A percentile compares a stretch with the other conserved stretches of the same genome.
phyloP scores from a whole-genome alignment of 345 rosid genomes.

The Populus ilicifolia region DNA sequence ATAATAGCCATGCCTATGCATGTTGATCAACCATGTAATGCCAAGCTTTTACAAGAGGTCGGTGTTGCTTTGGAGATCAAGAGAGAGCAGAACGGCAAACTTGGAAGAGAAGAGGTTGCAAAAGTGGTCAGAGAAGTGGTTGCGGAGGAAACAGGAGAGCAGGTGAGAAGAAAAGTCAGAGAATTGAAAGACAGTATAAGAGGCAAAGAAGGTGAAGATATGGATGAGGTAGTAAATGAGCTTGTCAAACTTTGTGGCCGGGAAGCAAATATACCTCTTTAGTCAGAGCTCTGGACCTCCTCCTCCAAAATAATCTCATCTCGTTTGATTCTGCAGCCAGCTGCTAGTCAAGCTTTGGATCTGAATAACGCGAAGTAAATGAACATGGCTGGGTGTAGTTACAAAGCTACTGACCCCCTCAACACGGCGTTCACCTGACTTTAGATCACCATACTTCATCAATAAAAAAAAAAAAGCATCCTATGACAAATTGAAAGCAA shows the following conservation, averaged over 20 bases:
- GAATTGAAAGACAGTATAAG: slow-evolving; percentile 17
- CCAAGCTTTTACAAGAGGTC: slow-evolving; percentile 37
- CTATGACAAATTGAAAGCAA: too few relatives aligned
- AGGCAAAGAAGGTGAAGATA: slow-evolving; percentile 26
- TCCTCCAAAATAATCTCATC: too few relatives aligned
- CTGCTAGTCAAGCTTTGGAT: too few relatives aligned
- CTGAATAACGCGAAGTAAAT: too few relatives aligned
- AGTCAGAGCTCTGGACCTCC: too few relatives aligned
- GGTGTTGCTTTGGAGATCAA: slow-evolving; percentile 36
- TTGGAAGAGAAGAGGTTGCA: slow-evolving; percentile 26
- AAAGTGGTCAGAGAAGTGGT: slow-evolving; percentile 26
- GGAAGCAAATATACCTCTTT: too few relatives aligned
- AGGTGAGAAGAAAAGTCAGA: slow-evolving; percentile 25
- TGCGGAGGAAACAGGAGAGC: slow-evolving; percentile 17
- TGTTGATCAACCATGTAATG: slow-evolving; percentile 32
- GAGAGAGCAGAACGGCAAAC: slow-evolving; percentile 16
- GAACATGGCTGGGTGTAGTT: too few relatives aligned
- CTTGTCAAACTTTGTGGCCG: slow-evolving; percentile 9
- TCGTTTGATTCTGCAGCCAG: too few relatives aligned
- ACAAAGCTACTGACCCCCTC: too few relatives aligned
- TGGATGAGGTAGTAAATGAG: slow-evolving; percentile 17
- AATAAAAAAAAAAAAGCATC: too few relatives aligned
- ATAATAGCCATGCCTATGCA: slow-evolving; percentile 38
- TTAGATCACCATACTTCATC: too few relatives aligned
- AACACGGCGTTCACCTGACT: too few relatives aligned